phyloP scores from a whole-genome alignment of 768 basidiomycete species.

The Chalciporus piperatus region DNA sequence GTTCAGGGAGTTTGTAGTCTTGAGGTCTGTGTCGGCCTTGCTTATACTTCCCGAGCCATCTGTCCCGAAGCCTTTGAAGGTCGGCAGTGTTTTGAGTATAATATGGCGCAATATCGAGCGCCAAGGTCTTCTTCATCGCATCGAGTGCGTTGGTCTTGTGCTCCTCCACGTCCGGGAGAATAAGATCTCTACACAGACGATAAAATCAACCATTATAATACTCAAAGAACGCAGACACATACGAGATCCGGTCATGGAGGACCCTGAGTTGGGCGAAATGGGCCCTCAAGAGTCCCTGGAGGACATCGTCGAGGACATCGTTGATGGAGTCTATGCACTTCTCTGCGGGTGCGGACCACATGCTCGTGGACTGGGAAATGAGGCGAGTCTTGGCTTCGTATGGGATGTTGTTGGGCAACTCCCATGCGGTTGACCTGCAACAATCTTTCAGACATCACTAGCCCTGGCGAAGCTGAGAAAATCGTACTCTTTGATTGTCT shows the following conservation, averaged over 20 bases:
- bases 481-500: conserved; percentile 35
- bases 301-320: conserved; percentile 29
- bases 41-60: conserved; percentile 28
- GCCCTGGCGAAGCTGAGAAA: not conserved
- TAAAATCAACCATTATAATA: not conserved
- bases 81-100: conserved; percentile 38
- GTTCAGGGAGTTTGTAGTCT: not conserved
- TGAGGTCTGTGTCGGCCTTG: conserved; percentile 2
- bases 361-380: conserved; percentile 31
- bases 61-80: conserved; percentile 14
- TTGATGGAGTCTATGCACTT: conserved; percentile 35
- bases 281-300: conserved; percentile 26
- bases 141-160: conserved; percentile 21
- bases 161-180: conserved; percentile 27
- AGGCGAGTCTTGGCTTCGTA: conserved; percentile 39
- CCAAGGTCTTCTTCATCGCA: conserved; percentile 33
- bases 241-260: conserved; percentile 38
- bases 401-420: conserved; percentile 41
- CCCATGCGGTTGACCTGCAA: conserved; percentile 40
- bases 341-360: conserved; percentile 38
- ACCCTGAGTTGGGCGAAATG: conserved; percentile 42
- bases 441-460: not conserved
- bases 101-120: conserved; percentile 37
- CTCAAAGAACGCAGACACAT: conserved; percentile 5
- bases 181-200: conserved; percentile 23